Base-by-base conservation (phyloP, 176 grass and related monocot genomes). In the Miscanthus lutarioriparius region DNA sequence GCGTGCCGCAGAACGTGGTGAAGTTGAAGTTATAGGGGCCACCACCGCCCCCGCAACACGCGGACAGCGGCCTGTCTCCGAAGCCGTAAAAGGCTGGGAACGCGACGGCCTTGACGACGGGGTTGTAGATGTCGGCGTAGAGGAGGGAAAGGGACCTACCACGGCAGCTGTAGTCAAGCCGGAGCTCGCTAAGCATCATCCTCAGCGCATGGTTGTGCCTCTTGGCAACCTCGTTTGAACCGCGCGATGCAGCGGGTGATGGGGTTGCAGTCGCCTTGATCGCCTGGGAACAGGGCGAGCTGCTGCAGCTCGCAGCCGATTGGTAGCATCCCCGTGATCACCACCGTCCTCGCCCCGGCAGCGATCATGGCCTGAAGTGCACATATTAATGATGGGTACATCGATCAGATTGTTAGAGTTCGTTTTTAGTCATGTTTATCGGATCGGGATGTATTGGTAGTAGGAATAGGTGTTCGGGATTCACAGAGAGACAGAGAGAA, bases 101-200 rank as follows among this genome's bases (percentile, higher is more conserved):
- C 22, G 2, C 54, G 56, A 74, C 15, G 80, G 85, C 70, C 7
- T n/a, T 20, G 47, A 86, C 48, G 19, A 89, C 13, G 39, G 90
- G 58, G 13, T 5, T 10, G 59, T 94, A 97, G 62, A 92, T 75
- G 71, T 94, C 86, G 25, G 56, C 90, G 28, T 94, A 97, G n/a
- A 84, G 36, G 82, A 97, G 39, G 77, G 74, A 62, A 82, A 97
- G 27, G 74, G 74, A 53, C 41, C 40, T 36, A 23, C 47, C 47
- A 47, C 12, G 15, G 43, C 10, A 45, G 43, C 3, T 11, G 82
- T 90, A 68, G 28, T 16, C 19, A 10, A 8, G 22, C 6, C 75
- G 67, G 15, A 84, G 90, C 25, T 37, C 56, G 2, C 5, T 5
- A 9, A 97, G 33, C 64, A 72, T 80, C 16, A 2, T 2, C 14